phyloP scores from a whole-genome alignment of 202 grass and related monocot species.

The Setaria viridis region DNA sequence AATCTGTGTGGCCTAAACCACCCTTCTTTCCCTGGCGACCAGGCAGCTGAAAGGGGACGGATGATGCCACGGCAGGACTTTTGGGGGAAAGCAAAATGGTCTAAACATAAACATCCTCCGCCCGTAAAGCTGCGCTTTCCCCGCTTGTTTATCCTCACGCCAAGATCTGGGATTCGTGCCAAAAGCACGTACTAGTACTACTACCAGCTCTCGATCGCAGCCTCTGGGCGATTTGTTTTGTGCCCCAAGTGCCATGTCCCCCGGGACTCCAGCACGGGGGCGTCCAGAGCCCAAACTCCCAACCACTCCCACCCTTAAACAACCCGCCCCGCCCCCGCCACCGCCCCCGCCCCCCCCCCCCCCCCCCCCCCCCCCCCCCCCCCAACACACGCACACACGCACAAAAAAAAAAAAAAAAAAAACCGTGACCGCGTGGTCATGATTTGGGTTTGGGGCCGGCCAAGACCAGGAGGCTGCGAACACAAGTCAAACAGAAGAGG shows the following conservation, averaged over 20 bases:
- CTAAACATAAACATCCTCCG: background rate
- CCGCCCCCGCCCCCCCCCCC: too few relatives aligned
- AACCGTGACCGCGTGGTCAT: constrained; percentile 18
- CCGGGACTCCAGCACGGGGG: constrained; percentile 44
- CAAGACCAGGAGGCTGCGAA: background rate
- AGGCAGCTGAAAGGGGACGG: constrained; percentile 35
- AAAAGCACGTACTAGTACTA: constrained; percentile 16
- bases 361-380: too few relatives aligned
- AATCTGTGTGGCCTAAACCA: background rate
- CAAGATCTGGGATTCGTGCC: constrained; percentile 54
- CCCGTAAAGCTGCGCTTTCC: constrained; percentile 32
- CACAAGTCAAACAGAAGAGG: too few relatives aligned
- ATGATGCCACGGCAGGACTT: constrained; percentile 47
- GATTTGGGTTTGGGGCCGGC: background rate
- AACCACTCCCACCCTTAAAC: background rate
- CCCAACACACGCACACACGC: too few relatives aligned
- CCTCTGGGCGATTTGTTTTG: background rate
- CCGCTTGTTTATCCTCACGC: constrained; percentile 49
- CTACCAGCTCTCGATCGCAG: constrained; percentile 4
- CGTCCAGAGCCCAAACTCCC: constrained; percentile 37
- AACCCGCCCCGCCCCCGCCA: too few relatives aligned
- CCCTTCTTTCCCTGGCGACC: background rate
- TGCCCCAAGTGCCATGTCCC: constrained; percentile 53
- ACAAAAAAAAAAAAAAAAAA: too few relatives aligned
- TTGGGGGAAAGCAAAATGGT: background rate